Evolutionary conservation across 306 rosid species (phyloP), one percentile per base, ranked within the genome.

Genomic region (Quercus aquifolioides): DNA sequence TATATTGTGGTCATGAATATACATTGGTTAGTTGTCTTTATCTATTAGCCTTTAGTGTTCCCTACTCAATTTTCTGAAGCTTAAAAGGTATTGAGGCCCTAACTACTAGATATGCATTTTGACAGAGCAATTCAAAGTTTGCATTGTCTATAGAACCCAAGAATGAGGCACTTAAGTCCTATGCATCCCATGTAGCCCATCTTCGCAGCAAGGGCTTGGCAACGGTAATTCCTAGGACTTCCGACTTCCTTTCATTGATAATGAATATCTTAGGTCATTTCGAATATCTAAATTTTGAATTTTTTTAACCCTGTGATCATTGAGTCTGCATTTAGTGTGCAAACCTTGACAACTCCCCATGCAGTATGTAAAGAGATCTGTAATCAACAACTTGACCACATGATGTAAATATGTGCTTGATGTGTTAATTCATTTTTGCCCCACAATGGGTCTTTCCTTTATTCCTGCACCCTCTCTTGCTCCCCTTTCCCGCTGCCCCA

Each of bases 1-100:
- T 95, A 77, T 95, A 88, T 72, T 93, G 92, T 46, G 96, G 99
- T 78, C 99, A 95, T 67, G 97, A 93, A 55, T 88, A 93, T 81
- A 95, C 99, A 11, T 69, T 87, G 96, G 99, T 95, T 72, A 71
- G 96, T 82, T 74, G 51, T 57, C 52, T 72, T 17, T 30, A 63
- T n/a, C 55, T 74, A 52, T 63, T 15, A 14, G 38, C 64, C 54
- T 71, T 68, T 26, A 58, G 15, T 68, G 33, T 83, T 59, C 68
- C 84, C 52, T 74, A 69, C 64, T 56, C 26, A 58, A 35, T 65
- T 52, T 78, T 76, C 12, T 71, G 72, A 67, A 18, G 35, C 60
- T 25, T 35, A 20, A 52, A n/a, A 59, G 73, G 49, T 51, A 71
- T 57, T 25, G 33, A 26, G 46, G 51, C 28, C 68, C 79, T 90